Evolutionary conservation across 1,284 basidiomycete genomes (phyloP).

Genomic region (Melampsora occidentalis): DNA sequence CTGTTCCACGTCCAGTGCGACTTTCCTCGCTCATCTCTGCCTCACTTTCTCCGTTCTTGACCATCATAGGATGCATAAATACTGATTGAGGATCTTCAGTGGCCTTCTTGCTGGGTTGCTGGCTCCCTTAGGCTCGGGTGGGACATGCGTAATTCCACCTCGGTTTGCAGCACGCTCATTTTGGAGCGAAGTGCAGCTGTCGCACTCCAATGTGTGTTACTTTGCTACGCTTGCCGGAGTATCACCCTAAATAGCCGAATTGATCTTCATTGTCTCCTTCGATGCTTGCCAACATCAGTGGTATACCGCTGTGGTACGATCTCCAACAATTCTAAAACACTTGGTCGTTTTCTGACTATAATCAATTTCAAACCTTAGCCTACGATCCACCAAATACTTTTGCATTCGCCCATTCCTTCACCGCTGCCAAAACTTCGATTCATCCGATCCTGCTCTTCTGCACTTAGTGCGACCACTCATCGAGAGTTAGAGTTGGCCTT

Average conservation of each 20-base stretch:
- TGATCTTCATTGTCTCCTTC: background rate
- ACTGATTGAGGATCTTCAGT: slow-evolving; percentile 21
- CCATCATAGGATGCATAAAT: background rate
- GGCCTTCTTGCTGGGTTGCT: slow-evolving; percentile 66
- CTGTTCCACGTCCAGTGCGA: slow-evolving; percentile 64
- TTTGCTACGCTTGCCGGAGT: background rate
- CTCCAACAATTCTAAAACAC: background rate
- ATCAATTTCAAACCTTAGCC: slow-evolving; percentile 52
- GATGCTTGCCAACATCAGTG: slow-evolving; percentile 56
- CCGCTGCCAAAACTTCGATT: slow-evolving; percentile 57
- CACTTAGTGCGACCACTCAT: slow-evolving; percentile 55
- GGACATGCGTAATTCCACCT: slow-evolving; percentile 63
- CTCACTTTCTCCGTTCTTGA: background rate
- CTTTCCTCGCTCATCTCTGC: background rate
- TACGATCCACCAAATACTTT: slow-evolving; percentile 59
- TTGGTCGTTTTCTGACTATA: background rate
- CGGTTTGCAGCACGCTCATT: slow-evolving; percentile 63
- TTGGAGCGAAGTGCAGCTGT: slow-evolving; percentile 61
- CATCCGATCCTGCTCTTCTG: slow-evolving; percentile 58
- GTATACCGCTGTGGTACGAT: slow-evolving; percentile 55
- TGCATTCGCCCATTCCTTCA: slow-evolving; percentile 54
- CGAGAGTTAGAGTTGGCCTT: slow-evolving; percentile 55
- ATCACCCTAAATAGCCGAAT: too few species aligned
- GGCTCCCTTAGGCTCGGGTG: slow-evolving; percentile 62
- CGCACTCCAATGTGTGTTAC: slow-evolving; percentile 49